Evolutionary conservation across 2,329 filamentous ascomycete species (phyloP).

Genomic region (Fusarium drepaniforme): DNA sequence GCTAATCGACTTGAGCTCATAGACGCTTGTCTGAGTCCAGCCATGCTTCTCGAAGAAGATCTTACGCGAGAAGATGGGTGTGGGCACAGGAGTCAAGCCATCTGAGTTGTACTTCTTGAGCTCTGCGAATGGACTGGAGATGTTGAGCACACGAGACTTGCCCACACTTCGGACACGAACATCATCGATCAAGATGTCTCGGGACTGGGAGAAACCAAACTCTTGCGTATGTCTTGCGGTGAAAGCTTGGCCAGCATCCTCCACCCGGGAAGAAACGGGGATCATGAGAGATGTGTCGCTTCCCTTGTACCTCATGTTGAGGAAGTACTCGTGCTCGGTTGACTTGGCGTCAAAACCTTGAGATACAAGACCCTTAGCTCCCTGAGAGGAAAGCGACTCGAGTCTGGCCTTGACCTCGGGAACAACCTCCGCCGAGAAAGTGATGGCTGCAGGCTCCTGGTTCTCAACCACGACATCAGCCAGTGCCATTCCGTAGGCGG

Average conservation of each 20-base stretch:
- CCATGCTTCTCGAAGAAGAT: constrained; percentile 44
- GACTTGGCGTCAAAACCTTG: constrained; percentile 54
- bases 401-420: constrained; percentile 37
- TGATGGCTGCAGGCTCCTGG: constrained; percentile 52
- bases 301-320: constrained; percentile 60
- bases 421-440: constrained; percentile 36
- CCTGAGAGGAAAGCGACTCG: constrained; percentile 39
- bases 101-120: constrained; percentile 30
- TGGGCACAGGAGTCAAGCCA: constrained; percentile 15
- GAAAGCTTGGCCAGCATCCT: constrained; percentile 50
- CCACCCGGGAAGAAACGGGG: constrained; percentile 29
- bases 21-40: constrained; percentile 44
- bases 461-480: constrained; percentile 59
- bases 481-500: constrained; percentile 60
- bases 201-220: constrained; percentile 55
- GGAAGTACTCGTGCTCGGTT: constrained; percentile 57
- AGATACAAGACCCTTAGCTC: constrained; percentile 31
- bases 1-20: constrained; percentile 37
- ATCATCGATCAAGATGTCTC: constrained; percentile 57
- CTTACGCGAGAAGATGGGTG: constrained; percentile 33
- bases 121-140: constrained; percentile 42
- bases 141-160: constrained; percentile 39
- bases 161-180: constrained; percentile 56
- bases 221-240: constrained; percentile 53
- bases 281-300: constrained; percentile 59